Percentiles rank a stretch among this genome's conserved stretches.
Conservation (phyloP, 2,329 filamentous ascomycete species). For the Cladosporium sp. region DNA sequence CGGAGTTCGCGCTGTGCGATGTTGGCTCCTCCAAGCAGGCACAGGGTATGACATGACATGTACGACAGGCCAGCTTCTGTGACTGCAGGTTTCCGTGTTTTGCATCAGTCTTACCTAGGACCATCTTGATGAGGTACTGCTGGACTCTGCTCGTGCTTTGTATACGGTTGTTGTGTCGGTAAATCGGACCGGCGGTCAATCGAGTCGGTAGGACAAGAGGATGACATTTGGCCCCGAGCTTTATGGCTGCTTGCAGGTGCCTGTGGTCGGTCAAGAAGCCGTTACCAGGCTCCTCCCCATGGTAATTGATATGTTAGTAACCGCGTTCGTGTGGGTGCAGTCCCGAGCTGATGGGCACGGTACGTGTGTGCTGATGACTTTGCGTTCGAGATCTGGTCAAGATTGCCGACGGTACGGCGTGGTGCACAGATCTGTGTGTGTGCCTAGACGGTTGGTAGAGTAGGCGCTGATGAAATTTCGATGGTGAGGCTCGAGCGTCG, state of each 20-base stretch:
- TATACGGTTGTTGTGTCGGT: neutral
- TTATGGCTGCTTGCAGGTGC: neutral
- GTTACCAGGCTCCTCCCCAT: neutral
- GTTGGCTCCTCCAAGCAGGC: neutral
- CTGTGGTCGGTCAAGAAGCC: neutral
- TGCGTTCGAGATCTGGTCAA: neutral
- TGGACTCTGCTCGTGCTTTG: neutral
- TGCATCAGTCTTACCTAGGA: neutral
- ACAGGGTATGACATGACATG: neutral
- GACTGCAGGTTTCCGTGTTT: constrained; percentile 2
- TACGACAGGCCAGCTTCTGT: neutral
- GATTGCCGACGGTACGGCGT: neutral
- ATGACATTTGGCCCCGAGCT: too few species aligned
- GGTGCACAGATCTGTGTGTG: neutral
- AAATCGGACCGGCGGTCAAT: neutral
- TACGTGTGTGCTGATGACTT: neutral
- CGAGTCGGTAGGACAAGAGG: neutral
- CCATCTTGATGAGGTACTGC: neutral
- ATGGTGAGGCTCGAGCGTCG: neutral
- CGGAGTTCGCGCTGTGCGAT: neutral
- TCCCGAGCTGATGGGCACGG: neutral
- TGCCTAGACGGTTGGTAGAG: neutral
- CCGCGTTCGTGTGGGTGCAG: neutral
- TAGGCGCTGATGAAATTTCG: neutral
- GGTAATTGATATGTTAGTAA: neutral